Base-by-base conservation (phyloP, 2,329 filamentous ascomycete genomes). In the Colletotrichum somersetense region DNA sequence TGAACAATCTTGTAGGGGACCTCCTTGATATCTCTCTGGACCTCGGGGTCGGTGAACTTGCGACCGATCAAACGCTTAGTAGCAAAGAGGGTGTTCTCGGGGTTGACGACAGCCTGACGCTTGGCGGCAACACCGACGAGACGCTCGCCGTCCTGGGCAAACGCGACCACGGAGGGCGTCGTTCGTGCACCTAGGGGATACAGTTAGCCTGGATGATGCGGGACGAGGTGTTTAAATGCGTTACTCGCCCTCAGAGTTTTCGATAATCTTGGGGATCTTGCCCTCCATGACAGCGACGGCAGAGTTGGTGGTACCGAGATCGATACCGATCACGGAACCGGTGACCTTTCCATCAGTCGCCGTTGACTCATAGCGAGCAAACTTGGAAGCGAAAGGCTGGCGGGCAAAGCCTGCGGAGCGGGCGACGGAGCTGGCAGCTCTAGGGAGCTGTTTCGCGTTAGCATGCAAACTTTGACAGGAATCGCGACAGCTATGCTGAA, bases 1-100 rank as follows among this genome's bases (percentile, higher is more conserved):
- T 97, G 95, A 72, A 97, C 92, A 78, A 98, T 98, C 91, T 97
- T 98, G 91, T 97, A 98, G 73, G 96, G 96, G 16, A 98, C 95
- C 86, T 98, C 94, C 87, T 97, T 95, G 82, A 98, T 93, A 82
- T 98, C 96, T 80, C 95, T 93, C 89, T 98, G 96, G 72, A 97
- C 94, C 89, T 98, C 96, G 76, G 88, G 82, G 79, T 98, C 96
- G 83, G 90, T 94, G 89, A 96, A 98, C 89, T 98, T 98, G 83
- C 96, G 94, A 81, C 96, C 96, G 84, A 98, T 98, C 83, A 98
- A 91, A 90, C 96, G 94, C 92, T 98, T 98, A 77, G 96, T 98
- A 83, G 95, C 96, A 84, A 98, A 98, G 72, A 98, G 91, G 71
- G 96, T 98, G 89, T 98, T 98, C 85, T 98, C 95, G 73, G 96